Conservation (phyloP, 768 basidiomycete species). For the Tremella fuciformis region DNA sequence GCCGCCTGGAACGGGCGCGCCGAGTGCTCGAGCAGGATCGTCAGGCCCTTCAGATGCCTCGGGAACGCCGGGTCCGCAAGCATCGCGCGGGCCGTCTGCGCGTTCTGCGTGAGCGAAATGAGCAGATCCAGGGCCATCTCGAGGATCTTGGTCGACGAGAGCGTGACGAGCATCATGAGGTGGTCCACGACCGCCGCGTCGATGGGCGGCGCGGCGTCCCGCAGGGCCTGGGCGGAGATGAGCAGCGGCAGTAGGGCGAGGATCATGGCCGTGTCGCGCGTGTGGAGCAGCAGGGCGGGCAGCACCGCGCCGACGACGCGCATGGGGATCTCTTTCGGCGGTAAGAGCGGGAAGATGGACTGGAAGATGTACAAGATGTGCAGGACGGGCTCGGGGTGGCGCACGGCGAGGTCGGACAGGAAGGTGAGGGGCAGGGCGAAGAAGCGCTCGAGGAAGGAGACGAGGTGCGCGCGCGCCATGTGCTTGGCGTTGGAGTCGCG, state of each 20-base stretch:
- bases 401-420: constrained; percentile 33
- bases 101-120: constrained; percentile 64
- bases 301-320: constrained; percentile 20
- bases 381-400: constrained; percentile 48
- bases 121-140: constrained; percentile 67
- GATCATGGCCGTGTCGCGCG: constrained; percentile 39
- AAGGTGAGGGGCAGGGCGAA: constrained; percentile 24
- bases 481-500: constrained; percentile 27
- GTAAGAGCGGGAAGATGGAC: constrained; percentile 30
- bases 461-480: constrained; percentile 18
- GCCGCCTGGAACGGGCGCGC: constrained; percentile 4
- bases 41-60: constrained; percentile 27
- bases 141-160: constrained; percentile 55
- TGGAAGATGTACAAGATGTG: constrained; percentile 51
- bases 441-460: constrained; percentile 30
- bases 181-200: constrained; percentile 28
- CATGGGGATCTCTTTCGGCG: constrained; percentile 2
- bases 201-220: constrained; percentile 20
- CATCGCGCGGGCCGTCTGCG: constrained; percentile 64
- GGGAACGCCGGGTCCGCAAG: constrained; percentile 36
- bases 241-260: constrained; percentile 40
- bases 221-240: constrained; percentile 28
- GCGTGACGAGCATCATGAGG: constrained; percentile 36
- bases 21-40: constrained; percentile 26
- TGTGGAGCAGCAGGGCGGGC: constrained; percentile 35